Percentiles rank a stretch among this genome's conserved stretches.
These are phyloP conservation scores for Fusarium sp. DNA, from an alignment of 2,329 filamentous ascomycete genomes.

Conservation along the genomic window DNA sequence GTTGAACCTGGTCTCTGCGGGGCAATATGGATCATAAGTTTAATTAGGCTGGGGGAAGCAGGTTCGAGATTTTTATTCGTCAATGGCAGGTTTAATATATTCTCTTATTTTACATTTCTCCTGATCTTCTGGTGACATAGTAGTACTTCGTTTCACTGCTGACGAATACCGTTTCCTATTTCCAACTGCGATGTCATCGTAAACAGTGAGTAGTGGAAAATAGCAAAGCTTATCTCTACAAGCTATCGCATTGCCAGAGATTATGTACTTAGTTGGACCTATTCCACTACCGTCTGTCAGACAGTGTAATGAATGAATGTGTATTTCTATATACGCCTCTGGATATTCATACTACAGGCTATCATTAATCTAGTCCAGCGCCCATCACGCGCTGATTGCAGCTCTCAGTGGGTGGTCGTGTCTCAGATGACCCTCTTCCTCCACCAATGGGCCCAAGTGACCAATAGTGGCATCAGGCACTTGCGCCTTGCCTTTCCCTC, in stretches of 20 bases:
- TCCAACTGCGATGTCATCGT: neutral
- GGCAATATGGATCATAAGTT: too few species aligned
- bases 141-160: neutral
- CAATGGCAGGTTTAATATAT: neutral
- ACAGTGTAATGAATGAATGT: neutral
- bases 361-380: neutral
- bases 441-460: neutral
- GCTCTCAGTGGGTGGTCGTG: neutral
- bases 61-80: neutral
- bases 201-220: too few species aligned
- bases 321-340: fast-evolving
- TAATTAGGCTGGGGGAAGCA: neutral
- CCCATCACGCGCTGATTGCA: neutral
- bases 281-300: neutral
- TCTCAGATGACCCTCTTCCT: neutral
- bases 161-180: neutral
- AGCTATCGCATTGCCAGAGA: fast-evolving
- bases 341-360: neutral
- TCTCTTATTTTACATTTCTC: fast-evolving
- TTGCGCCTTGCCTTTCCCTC: neutral
- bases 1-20: neutral
- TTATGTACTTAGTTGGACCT: too few species aligned
- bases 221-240: fast-evolving
- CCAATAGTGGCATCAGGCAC: neutral
- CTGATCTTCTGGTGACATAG: neutral